A percentile compares a stretch with the other conserved stretches of the same genome.
Evolutionary conservation across 176 grass and related monocot genomes (phyloP).

Genomic region (Hordeum marinum): DNA sequence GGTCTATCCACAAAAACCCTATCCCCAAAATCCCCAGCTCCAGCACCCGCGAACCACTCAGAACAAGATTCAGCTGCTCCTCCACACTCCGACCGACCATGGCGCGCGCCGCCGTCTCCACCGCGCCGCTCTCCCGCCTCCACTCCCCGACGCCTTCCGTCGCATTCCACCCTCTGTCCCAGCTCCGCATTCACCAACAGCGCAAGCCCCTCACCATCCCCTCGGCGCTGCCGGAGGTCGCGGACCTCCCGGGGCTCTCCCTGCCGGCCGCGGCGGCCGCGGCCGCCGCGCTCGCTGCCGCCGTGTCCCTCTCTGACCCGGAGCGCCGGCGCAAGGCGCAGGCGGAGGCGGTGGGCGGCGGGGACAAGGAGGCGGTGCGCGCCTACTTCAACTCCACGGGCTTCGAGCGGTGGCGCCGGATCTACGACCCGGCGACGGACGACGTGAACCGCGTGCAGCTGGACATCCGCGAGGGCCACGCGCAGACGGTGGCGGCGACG

Average conservation of each 20-base stretch:
- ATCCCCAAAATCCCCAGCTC: constrained; percentile 41
- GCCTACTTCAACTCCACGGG: constrained; percentile 97
- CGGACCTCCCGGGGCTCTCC: constrained; percentile 39
- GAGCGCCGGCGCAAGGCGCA: constrained; percentile 59
- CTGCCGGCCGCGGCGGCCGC: constrained; percentile 48
- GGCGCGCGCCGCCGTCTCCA: constrained; percentile 60
- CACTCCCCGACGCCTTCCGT: background rate
- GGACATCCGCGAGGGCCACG: constrained; percentile 86
- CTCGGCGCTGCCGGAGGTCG: constrained; percentile 38
- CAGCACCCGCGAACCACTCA: constrained; percentile 5
- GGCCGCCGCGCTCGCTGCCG: constrained; percentile 34
- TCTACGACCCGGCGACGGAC: constrained; percentile 67
- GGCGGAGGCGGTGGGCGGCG: constrained; percentile 71
- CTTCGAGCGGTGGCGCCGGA: constrained; percentile 86
- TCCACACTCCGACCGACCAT: constrained; percentile 32
- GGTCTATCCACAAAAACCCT: constrained; percentile 44
- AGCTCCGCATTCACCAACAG: background rate
- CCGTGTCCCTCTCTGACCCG: constrained; percentile 62
- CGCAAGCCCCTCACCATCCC: constrained; percentile 1
- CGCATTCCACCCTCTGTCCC: background rate
- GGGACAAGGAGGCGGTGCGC: constrained; percentile 83
- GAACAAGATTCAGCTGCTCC: background rate
- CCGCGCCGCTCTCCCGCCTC: constrained; percentile 38
- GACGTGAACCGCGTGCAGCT: constrained; percentile 94
- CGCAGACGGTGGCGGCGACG: constrained; percentile 59